Base-by-base conservation (phyloP, 345 rosid species). In the Aquilaria sinensis region DNA sequence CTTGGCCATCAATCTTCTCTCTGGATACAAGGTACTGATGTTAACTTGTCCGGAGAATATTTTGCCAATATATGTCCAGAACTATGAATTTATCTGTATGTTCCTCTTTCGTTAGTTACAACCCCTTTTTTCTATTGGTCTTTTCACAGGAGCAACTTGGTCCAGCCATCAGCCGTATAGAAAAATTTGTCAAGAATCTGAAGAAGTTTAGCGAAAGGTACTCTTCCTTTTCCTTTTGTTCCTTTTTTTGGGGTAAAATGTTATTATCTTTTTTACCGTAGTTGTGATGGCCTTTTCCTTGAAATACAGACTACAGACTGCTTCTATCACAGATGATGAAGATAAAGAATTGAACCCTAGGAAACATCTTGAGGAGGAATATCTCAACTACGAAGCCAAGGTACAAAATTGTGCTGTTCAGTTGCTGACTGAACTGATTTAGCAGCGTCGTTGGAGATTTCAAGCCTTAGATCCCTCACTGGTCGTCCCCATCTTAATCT, bases 341-440 rank as follows among this genome's bases (percentile, higher is more conserved):
- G 90, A 81, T 48, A 78, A 82, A 62, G 82, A 66, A 45, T 62
- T 81, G 56, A 72, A 80, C 79, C 97, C 96, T 12, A 90, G 92
- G 77, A 81, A 79, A 75, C 75, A 77, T 80, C 86, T 90, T 23
- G 99, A 93, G 83, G 84, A 85, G 77, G 99, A 88, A 79, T 94
- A 94, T 80, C 67, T 88, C 63, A 89, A 83, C 31, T 86, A 79
- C 72, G 99, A 94, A 80, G 84, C 95, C 68, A 86, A 88, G 92
- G 99, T 93, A 74, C 30, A 46, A 46, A 60, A 31, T 30, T 47
- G 30, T 16, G 67, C 33, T n/a, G 51, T 64, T 61, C 47, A 48
- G 34, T n/a, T 32, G 46, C 31, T 51, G 23, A 23, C 23, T 23
- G 23, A 23, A 23, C 23, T 23, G 23, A 23, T 23, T n/a, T 14